A percentile compares a stretch with the other conserved stretches of the same genome.
phyloP scores from a whole-genome alignment of 805 yeast genomes.

The Cyberlindnera mississippiensis region DNA sequence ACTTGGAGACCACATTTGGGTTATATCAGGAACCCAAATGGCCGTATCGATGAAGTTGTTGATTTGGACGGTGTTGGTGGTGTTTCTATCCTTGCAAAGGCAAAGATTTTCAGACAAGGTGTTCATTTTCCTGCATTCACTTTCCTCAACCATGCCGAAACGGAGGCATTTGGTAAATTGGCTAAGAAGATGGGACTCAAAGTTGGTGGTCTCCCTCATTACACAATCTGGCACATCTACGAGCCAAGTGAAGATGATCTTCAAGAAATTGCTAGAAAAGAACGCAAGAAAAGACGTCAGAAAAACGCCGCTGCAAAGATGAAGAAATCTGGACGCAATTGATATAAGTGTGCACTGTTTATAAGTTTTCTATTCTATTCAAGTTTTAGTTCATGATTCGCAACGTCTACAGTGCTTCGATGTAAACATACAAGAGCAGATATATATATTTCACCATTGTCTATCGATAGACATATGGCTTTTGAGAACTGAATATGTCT shows the following conservation, averaged over 20 bases:
- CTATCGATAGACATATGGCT: too few relatives aligned
- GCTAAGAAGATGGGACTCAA: constrained; percentile 71
- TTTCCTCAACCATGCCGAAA: constrained; percentile 80
- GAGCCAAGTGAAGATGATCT: constrained; percentile 87
- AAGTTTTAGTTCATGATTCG: too few relatives aligned
- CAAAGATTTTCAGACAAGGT: constrained; percentile 70
- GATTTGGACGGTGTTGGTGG: constrained; percentile 87
- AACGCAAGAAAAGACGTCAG: constrained; percentile 57
- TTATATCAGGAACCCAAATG: constrained; percentile 58
- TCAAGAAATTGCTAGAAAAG: constrained; percentile 62
- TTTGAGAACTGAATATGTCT: too few relatives aligned
- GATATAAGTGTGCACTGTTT: neutral
- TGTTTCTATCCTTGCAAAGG: constrained; percentile 74
- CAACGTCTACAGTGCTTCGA: too few relatives aligned
- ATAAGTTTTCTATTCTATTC: too few relatives aligned
- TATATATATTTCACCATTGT: too few relatives aligned
- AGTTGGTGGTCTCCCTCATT: constrained; percentile 88
- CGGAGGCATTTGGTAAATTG: constrained; percentile 85
- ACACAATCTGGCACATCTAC: constrained; percentile 86
- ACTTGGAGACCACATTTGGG: constrained; percentile 84
- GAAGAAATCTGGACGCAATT: constrained; percentile 2
- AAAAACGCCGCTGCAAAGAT: constrained; percentile 7
- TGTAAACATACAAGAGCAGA: too few relatives aligned
- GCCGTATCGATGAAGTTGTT: constrained; percentile 58
- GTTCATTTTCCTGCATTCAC: constrained; percentile 85